These are phyloP conservation scores for Paecilomyces sp. DNA, from an alignment of 2,329 filamentous ascomycete genomes.

Conservation along the genomic window DNA sequence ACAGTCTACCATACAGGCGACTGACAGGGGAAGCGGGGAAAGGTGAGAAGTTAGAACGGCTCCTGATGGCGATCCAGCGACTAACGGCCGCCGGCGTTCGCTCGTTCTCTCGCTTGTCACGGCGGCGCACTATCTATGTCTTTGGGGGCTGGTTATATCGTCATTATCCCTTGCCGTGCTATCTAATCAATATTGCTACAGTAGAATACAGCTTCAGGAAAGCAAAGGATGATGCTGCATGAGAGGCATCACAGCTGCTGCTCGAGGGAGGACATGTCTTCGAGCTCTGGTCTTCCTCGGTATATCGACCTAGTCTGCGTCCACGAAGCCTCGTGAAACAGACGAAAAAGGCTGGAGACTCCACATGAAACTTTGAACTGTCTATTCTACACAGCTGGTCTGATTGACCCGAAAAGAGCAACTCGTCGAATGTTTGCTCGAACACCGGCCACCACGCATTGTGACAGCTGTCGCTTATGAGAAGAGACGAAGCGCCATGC, in stretches of 20 bases:
- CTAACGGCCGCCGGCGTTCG: background rate
- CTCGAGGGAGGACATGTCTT: background rate
- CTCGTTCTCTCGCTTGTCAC: background rate
- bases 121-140: background rate
- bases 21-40: conserved; percentile 2
- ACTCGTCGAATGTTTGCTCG: background rate
- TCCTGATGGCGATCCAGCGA: background rate
- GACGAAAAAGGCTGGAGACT: background rate
- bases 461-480: background rate
- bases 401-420: background rate
- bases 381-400: background rate
- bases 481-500: background rate
- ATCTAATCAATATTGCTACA: too few species aligned
- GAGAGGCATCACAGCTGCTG: background rate
- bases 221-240: background rate
- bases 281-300: background rate
- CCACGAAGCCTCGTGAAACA: background rate
- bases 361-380: background rate
- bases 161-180: background rate
- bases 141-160: background rate
- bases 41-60: background rate
- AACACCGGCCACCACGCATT: background rate
- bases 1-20: background rate
- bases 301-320: background rate
- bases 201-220: background rate